A percentile compares a stretch with the other conserved stretches of the same genome.
phyloP scores from a whole-genome alignment of 2,329 filamentous ascomycete species.

The Magnaporthiopsis rhizophila region DNA sequence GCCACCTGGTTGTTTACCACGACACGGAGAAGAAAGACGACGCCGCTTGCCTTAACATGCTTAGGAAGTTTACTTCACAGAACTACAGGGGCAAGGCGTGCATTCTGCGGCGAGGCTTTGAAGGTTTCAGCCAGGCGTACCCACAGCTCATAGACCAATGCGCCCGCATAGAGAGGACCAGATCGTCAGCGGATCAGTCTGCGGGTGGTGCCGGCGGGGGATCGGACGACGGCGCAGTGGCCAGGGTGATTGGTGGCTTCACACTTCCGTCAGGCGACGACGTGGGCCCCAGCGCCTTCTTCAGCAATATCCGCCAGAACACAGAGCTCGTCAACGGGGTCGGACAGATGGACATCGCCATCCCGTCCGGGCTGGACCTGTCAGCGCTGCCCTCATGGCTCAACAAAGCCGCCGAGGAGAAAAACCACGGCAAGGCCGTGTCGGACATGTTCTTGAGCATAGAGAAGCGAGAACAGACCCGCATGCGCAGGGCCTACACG shows the following conservation, averaged over 20 bases:
- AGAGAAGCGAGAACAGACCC: conserved; percentile 75
- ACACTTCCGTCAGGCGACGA: conserved; percentile 64
- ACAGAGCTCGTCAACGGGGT: conserved; percentile 92
- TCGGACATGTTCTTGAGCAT: conserved; percentile 78
- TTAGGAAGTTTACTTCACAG: conserved; percentile 86
- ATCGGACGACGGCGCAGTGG: conserved; percentile 41
- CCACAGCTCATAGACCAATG: conserved; percentile 54
- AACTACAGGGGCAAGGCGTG: conserved; percentile 67
- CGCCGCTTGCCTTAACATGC: conserved; percentile 69
- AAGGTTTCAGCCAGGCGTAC: conserved; percentile 60
- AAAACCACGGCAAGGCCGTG: conserved; percentile 70
- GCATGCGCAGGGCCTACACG: conserved; percentile 76
- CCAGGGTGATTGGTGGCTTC: conserved; percentile 84
- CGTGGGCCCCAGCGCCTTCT: conserved; percentile 72
- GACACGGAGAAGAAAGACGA: conserved; percentile 74
- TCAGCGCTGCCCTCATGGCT: conserved; percentile 69
- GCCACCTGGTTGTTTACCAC: conserved; percentile 83
- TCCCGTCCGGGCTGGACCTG: conserved; percentile 37
- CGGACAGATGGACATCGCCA: conserved; percentile 61
- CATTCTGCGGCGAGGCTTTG: conserved; percentile 77
- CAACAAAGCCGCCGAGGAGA: conserved; percentile 53
- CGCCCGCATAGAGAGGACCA: conserved; percentile 21
- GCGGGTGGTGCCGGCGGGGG: conserved; percentile 29
- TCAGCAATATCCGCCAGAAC: conserved; percentile 92
- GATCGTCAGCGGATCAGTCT: conserved; percentile 40